A percentile compares a stretch with the other conserved stretches of the same genome.
Evolutionary conservation across 2,329 filamentous ascomycete genomes (phyloP).

Genomic region (Calonectria ilicicola): DNA sequence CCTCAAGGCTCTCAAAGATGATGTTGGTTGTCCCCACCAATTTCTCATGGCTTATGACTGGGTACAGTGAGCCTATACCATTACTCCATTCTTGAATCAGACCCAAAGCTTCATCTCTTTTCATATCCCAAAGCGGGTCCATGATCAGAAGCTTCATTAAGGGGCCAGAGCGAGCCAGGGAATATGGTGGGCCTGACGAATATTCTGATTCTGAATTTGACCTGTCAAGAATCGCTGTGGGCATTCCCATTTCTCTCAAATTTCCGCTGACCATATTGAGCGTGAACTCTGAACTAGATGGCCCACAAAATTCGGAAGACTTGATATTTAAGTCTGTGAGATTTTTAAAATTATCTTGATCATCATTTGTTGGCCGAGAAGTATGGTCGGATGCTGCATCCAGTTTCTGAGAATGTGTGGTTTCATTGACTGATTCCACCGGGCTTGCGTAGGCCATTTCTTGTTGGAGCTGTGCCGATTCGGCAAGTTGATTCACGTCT

Average conservation of each 20-base stretch:
- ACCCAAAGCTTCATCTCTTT: conserved; percentile 5
- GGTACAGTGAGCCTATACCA: conserved; percentile 7
- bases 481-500: not conserved
- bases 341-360: not conserved
- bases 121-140: conserved; percentile 17
- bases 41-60: not conserved
- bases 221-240: conserved; percentile 10
- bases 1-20: not conserved
- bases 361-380: not conserved
- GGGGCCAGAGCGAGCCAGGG: not conserved
- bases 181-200: not conserved
- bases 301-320: conserved; percentile 16
- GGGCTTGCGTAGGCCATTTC: not conserved
- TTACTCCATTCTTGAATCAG: conserved; percentile 7
- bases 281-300: conserved; percentile 18
- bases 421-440: not conserved
- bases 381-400: not conserved
- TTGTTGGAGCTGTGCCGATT: not conserved
- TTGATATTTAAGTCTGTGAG: not conserved
- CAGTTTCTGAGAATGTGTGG: not conserved
- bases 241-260: conserved; percentile 18
- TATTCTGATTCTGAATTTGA: not conserved
- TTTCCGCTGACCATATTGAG: conserved; percentile 12
- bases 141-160: conserved; percentile 10
- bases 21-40: not conserved